phyloP scores from a whole-genome alignment of 2,329 filamentous ascomycete genomes.

The Venturia carpophila region DNA sequence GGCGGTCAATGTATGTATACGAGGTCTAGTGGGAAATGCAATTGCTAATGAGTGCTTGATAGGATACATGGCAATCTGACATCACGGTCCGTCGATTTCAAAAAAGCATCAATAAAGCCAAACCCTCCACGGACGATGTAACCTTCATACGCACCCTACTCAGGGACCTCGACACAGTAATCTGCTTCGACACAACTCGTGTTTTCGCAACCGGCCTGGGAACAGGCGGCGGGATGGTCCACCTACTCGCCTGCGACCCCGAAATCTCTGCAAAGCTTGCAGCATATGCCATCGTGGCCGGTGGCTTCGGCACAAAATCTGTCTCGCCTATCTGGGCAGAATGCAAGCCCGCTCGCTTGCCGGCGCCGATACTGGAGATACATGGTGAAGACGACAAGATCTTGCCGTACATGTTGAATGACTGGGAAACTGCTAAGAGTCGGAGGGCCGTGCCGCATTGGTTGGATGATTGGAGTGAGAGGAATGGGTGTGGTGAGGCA shows the following conservation, averaged over 20 bases:
- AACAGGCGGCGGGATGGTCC: slow-evolving; percentile 16
- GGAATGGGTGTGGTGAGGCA: slow-evolving; percentile 15
- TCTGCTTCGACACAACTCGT: slow-evolving; percentile 16
- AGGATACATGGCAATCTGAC: slow-evolving; percentile 17
- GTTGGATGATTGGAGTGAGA: slow-evolving; percentile 17
- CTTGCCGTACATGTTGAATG: slow-evolving; percentile 12
- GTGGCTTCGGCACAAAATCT: slow-evolving; percentile 4
- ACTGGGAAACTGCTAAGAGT: slow-evolving; percentile 15
- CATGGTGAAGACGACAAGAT: slow-evolving; percentile 17
- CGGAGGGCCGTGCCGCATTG: slow-evolving; percentile 13
- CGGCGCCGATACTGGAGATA: slow-evolving; percentile 13
- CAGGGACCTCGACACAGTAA: slow-evolving; percentile 16
- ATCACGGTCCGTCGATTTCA: slow-evolving; percentile 5
- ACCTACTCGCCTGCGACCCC: slow-evolving; percentile 17
- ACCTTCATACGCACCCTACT: background rate
- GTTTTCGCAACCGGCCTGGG: slow-evolving; percentile 17
- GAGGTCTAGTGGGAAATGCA: background rate
- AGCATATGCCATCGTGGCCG: slow-evolving; percentile 14
- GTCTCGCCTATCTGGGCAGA: slow-evolving; percentile 1
- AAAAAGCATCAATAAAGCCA: background rate
- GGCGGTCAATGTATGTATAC: slow-evolving; percentile 7
- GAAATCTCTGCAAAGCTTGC: slow-evolving; percentile 9
- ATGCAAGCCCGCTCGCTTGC: slow-evolving; percentile 4
- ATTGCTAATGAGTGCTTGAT: background rate
- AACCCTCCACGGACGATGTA: slow-evolving; percentile 11